Percentiles rank a stretch among this genome's conserved stretches.
These are phyloP conservation scores for Phytopythium kandeliae DNA, from an alignment of 352 stramenopile genomes.

Conservation along the genomic window DNA sequence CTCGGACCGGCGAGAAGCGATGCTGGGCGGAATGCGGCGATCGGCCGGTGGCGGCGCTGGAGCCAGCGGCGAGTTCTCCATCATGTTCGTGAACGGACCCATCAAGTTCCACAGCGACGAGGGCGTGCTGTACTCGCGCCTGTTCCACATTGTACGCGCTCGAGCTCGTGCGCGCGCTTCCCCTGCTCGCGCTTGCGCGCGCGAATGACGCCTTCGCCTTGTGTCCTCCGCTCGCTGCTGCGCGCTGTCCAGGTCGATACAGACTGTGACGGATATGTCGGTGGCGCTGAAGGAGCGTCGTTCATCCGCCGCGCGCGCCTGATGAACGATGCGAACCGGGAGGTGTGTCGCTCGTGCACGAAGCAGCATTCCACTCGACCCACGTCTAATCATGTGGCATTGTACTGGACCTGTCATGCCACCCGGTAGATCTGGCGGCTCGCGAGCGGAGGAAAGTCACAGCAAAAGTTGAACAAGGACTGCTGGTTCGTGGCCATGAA, in stretches of 20 bases:
- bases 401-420: too few relatives aligned
- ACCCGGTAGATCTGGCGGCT: constrained; percentile 71
- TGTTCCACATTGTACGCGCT: constrained; percentile 78
- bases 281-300: constrained; percentile 62
- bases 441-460: constrained; percentile 83
- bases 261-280: constrained; percentile 70
- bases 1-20: constrained; percentile 1
- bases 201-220: too few relatives aligned
- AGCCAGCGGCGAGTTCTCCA: constrained; percentile 58
- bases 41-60: constrained; percentile 14
- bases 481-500: constrained; percentile 90
- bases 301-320: constrained; percentile 78
- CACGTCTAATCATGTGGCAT: too few relatives aligned
- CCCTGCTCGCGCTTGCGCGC: too few relatives aligned
- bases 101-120: constrained; percentile 84
- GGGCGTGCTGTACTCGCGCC: constrained; percentile 67
- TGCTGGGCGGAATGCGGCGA: constrained; percentile 21
- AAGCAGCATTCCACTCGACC: too few relatives aligned
- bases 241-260: constrained; percentile 52
- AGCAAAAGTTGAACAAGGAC: constrained; percentile 84
- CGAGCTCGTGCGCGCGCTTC: neutral
- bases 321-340: constrained; percentile 80
- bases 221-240: constrained; percentile 2
- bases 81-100: constrained; percentile 76
- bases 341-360: constrained; percentile 23